Base-by-base conservation (phyloP, 306 rosid species). In the Rosa multiflora region DNA sequence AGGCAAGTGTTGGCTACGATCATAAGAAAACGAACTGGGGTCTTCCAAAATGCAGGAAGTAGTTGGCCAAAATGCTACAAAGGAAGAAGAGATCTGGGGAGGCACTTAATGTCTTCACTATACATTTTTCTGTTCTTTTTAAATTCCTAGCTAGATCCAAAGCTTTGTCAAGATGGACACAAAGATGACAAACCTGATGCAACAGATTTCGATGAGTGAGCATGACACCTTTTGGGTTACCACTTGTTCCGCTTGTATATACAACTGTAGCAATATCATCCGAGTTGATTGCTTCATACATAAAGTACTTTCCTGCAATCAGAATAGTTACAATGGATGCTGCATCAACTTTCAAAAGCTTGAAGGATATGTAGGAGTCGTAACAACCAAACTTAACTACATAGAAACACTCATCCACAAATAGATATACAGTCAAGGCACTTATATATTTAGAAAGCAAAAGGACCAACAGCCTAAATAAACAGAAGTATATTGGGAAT, bases 221-320 rank as follows among this genome's bases (percentile, higher is more conserved):
- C 90, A 90, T 85, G 85, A 94, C 99, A 42, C 97, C 99, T 82
- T 92, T 92, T 0, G 99, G 96, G 82, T 92, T 92, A 76, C 97
- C 99, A 17, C 97, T 91, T 76, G 99, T 91, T 81, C 97, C 97
- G 82, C 99, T 94, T 62, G 99, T 92, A 86, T 94, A 94, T 26
- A 92, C 80, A 77, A 94, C 87, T 39, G 99, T 88, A 83, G 99
- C 99, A 62, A 90, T 75, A 82, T 94, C 97, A 79, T 91, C 95
- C 72, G 88, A 77, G 84, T 83, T 79, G 11, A 94, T 94, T 80
- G 93, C 88, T 85, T 94, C 92, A 81, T 86, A 85, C 40, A 47
- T 14, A 62, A 79, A 83, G 39, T 52, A 58, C 74, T 81, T 70
- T 80, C 83, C 99, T 94, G 97, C 85, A 78, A 78, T 56, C 37